A percentile compares a stretch with the other conserved stretches of the same genome.
Conservation (phyloP, 192 early-diverging fungal genomes). For the Gaertneriomyces sp. region DNA sequence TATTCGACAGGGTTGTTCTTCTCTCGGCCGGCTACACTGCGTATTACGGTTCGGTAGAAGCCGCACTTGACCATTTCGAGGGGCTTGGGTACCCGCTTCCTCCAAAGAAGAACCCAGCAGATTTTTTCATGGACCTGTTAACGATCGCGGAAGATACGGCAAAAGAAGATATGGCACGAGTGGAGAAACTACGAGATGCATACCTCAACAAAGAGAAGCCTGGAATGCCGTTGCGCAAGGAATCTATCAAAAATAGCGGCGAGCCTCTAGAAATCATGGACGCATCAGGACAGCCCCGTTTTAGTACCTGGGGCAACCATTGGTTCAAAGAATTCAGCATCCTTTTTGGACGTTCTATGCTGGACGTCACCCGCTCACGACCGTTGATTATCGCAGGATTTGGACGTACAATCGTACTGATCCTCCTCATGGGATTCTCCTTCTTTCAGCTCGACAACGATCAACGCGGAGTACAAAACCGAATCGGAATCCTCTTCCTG, state of each 20-base stretch:
- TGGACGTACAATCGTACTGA: conserved; percentile 14
- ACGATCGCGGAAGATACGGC: conserved; percentile 5
- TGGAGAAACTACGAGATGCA: conserved; percentile 10
- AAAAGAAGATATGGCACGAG: conserved; percentile 14
- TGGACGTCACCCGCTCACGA: conserved; percentile 1
- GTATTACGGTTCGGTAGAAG: conserved; percentile 12
- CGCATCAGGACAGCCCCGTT: background rate
- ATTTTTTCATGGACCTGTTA: conserved; percentile 47
- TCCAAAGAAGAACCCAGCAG: conserved; percentile 40
- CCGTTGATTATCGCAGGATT: conserved; percentile 10
- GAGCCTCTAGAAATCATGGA: background rate
- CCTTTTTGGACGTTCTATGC: conserved; percentile 11
- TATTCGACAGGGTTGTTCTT: conserved; percentile 75
- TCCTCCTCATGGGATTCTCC: conserved; percentile 54
- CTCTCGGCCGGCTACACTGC: conserved; percentile 31
- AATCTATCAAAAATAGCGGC: background rate
- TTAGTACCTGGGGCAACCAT: background rate
- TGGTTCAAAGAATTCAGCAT: conserved; percentile 20
- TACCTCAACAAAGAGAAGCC: background rate
- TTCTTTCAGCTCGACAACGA: conserved; percentile 45
- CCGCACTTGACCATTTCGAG: conserved; percentile 36
- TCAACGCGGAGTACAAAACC: conserved; percentile 57
- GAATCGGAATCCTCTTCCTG: conserved; percentile 49
- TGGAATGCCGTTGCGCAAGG: background rate
- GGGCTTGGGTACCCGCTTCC: conserved; percentile 38